phyloP scores from a whole-genome alignment of 2,329 filamentous ascomycete species.

The Penicillium sp. region DNA sequence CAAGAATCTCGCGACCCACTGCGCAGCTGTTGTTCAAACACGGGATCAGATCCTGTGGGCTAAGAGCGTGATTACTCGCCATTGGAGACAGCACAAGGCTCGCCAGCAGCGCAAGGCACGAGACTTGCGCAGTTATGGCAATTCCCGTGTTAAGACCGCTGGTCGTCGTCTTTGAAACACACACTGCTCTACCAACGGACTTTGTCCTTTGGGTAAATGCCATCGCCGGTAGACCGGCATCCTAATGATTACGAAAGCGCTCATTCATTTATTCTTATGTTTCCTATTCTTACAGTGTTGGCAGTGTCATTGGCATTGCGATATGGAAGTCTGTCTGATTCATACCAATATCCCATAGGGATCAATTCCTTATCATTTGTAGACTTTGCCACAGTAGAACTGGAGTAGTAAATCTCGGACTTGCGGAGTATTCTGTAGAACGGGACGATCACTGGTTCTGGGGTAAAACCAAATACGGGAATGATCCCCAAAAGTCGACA shows the following conservation, averaged over 20 bases:
- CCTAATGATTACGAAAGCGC: conserved; percentile 5
- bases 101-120: conserved; percentile 10
- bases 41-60: conserved; percentile 42
- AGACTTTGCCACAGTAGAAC: too few species aligned
- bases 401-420: neutral
- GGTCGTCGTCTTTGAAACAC: conserved; percentile 1
- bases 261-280: neutral
- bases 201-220: neutral
- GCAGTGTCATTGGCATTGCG: neutral
- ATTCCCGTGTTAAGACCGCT: neutral
- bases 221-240: neutral
- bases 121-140: conserved; percentile 1
- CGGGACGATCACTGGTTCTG: neutral
- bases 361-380: too few species aligned
- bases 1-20: conserved; percentile 33
- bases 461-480: neutral
- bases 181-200: neutral
- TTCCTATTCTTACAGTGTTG: conserved; percentile 1
- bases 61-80: conserved; percentile 30
- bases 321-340: neutral
- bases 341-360: neutral
- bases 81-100: conserved; percentile 29
- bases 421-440: neutral
- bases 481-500: neutral
- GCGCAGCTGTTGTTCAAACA: conserved; percentile 45